These are phyloP conservation scores for Leccinum longicurvipes DNA, from an alignment of 768 basidiomycete species.

Conservation along the genomic window DNA sequence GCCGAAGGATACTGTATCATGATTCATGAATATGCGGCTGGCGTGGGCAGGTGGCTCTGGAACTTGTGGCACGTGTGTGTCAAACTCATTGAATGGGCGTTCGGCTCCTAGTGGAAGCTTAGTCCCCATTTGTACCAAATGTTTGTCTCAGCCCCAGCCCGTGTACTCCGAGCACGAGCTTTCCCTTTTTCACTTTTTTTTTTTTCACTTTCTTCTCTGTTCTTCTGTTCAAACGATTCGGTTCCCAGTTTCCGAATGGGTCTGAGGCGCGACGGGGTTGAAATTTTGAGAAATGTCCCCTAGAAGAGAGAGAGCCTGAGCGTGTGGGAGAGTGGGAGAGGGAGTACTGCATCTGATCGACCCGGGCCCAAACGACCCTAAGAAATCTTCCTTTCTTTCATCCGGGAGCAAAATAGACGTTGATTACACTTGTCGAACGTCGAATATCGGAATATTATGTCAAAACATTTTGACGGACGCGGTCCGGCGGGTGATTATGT, in stretches of 20 bases:
- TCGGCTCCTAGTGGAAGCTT: not conserved
- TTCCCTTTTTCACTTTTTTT: not conserved
- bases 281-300: not conserved
- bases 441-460: conserved; percentile 5
- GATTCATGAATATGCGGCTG: not conserved
- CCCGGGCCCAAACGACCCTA: conserved; percentile 7
- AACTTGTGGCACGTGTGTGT: not conserved
- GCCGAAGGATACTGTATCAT: no score
- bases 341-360: conserved; percentile 4
- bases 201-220: not conserved
- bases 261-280: conserved; percentile 3
- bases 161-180: conserved; percentile 15
- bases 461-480: not conserved
- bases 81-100: not conserved
- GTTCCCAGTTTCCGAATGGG: conserved; percentile 24
- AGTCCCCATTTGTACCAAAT: not conserved
- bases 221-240: not conserved
- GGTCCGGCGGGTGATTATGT: not conserved
- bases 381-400: not conserved
- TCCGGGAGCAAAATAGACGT: conserved; percentile 12
- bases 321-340: not conserved
- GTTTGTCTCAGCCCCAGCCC: not conserved
- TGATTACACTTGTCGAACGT: conserved; percentile 5
- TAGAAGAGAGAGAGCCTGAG: conserved; percentile 9
- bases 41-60: not conserved